phyloP scores from a whole-genome alignment of 305 asterid genomes.

The Ruellia speciosa region DNA sequence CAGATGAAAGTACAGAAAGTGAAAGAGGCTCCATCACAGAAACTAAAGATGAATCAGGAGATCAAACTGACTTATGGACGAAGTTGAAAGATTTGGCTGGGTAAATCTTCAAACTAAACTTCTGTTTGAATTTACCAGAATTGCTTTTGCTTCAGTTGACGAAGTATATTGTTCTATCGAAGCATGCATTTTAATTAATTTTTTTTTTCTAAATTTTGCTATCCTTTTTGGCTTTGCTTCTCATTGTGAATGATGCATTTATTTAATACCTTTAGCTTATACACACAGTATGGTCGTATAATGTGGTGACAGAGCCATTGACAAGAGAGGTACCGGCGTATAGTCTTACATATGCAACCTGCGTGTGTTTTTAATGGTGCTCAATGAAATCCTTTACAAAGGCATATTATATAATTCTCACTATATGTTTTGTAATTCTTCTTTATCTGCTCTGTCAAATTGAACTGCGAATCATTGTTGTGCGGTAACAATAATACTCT shows the following conservation, averaged over 20 bases:
- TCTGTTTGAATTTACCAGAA: too few species aligned
- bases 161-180: neutral
- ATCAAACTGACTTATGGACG: slow-evolving; percentile 62
- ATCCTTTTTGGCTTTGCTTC: neutral
- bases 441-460: too few species aligned
- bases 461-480: too few species aligned
- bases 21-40: slow-evolving; percentile 31
- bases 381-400: too few species aligned
- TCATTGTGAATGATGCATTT: neutral
- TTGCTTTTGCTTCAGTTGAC: neutral
- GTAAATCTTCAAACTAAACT: slow-evolving; percentile 29
- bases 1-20: slow-evolving; percentile 46
- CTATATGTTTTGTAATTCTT: too few species aligned
- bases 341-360: too few species aligned
- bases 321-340: too few species aligned
- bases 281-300: too few species aligned
- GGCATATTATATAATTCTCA: too few species aligned
- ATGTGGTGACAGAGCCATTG: too few species aligned
- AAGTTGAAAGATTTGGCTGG: slow-evolving; percentile 73
- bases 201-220: slow-evolving; percentile 6
- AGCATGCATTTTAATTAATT: slow-evolving; percentile 3
- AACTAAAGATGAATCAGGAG: slow-evolving; percentile 44
- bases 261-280: too few species aligned
- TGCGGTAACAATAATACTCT: neutral
- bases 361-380: too few species aligned